Base-by-base conservation (phyloP, 148 eudicot species). In the Beta vulgaris region DNA sequence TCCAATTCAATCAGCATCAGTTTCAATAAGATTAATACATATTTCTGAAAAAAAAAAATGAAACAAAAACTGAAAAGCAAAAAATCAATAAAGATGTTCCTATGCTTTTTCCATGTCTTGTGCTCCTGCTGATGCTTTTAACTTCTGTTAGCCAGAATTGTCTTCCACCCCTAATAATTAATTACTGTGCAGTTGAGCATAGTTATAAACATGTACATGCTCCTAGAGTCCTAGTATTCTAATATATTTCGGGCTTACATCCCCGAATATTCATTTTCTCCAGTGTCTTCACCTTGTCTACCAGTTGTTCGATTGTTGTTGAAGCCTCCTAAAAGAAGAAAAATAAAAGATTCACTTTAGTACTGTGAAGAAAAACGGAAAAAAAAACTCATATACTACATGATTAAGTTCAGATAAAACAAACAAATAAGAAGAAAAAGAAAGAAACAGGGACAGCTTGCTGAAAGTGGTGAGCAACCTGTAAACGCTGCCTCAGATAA, bases 321-420 rank as follows among this genome's bases (percentile, higher is more conserved):
- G 79, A 74, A 71, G 91, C 91, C 4, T 74, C 86, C 95, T 88
- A 58, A 3, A 60, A 29, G 60, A 70, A 72, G n/a, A 72, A 12
- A 6, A 63, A 11, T 11, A 34, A 67, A 59, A 26, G 14, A 28
- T 29, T 59, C 6, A 16, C 40, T 15, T 61, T 18, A 61, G 21
- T n/a, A n/a, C n/a, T n/a, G n/a, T n/a, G n/a, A n/a, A n/a, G n/a
- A n/a, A n/a, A n/a, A n/a, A n/a, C n/a, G n/a, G n/a, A n/a, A n/a
- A n/a, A n/a, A n/a, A n/a, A n/a, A n/a, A n/a, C n/a, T n/a, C n/a
- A n/a, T n/a, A n/a, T n/a, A n/a, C n/a, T n/a, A n/a, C n/a, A n/a
- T n/a, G n/a, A n/a, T n/a, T n/a, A n/a, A n/a, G n/a, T n/a, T n/a
- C n/a, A n/a, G n/a, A n/a, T n/a, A n/a, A n/a, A n/a, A n/a, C n/a